phyloP scores from a whole-genome alignment of 2,329 filamentous ascomycete species.

The Botrytis deweyae region DNA sequence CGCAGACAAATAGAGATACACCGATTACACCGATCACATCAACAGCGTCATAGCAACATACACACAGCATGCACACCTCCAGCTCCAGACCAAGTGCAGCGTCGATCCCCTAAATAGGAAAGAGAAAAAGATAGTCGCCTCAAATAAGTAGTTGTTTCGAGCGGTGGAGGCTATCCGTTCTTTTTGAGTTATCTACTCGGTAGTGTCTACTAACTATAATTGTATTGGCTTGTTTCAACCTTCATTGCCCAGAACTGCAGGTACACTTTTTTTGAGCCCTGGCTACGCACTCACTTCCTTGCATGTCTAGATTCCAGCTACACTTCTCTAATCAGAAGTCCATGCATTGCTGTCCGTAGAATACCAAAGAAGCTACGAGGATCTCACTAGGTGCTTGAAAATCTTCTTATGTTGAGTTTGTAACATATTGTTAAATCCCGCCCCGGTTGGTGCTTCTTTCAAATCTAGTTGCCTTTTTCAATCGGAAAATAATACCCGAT shows the following conservation, averaged over 20 bases:
- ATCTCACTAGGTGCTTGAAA: not conserved
- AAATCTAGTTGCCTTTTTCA: not conserved
- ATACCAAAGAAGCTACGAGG: not conserved
- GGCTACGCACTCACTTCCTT: slow-evolving; percentile 2
- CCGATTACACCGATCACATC: slow-evolving; percentile 4
- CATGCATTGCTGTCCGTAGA: not conserved
- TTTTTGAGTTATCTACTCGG: slow-evolving; percentile 4
- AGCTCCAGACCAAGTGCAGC: not conserved
- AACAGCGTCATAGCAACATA: slow-evolving; percentile 7
- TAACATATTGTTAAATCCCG: not conserved
- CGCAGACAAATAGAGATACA: not conserved
- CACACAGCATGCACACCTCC: not conserved
- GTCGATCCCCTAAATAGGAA: slow-evolving; percentile 11
- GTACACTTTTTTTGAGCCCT: not conserved
- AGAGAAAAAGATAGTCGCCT: not conserved
- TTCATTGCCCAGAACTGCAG: slow-evolving; percentile 1
- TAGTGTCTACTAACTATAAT: not conserved
- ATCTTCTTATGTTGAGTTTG: not conserved
- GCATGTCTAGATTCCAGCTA: not conserved
- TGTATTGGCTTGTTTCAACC: not conserved
- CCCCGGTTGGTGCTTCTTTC: not conserved
- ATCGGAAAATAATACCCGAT: not conserved
- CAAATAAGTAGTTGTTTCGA: not conserved
- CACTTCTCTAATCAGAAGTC: not conserved
- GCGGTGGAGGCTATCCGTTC: not conserved